Evolutionary conservation across 768 basidiomycete genomes (phyloP), one percentile per base, ranked within the genome.

Genomic region (Leccinum uliginosum): DNA sequence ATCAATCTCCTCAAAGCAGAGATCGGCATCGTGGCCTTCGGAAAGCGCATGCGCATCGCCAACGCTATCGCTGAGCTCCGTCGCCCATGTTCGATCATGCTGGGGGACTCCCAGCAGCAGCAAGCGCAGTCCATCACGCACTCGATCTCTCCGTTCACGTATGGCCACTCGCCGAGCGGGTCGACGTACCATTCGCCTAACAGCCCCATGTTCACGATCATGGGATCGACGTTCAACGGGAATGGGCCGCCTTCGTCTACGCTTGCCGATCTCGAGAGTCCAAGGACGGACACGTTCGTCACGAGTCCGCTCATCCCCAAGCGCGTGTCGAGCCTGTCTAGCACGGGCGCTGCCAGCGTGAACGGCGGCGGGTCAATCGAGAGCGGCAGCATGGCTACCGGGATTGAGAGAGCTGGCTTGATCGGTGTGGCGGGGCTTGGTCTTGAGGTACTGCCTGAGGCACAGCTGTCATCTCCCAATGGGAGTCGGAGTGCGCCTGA

Each of bases 11-110:
- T 99, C 64, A 98, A 98, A 75, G 79, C 76, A 10, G 95, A 98
- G 75, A 87, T 99, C 53, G 97, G 94, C 23, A 93, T 99, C 61
- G 76, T 81, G 65, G 93, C 93, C 4, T 97, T 96, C 63, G 97
- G 97, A 12, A 97, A 97, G 69, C 91, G 97, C 17, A 80, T 92
- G 71, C 86, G 92, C 54, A 94, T 99, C 55, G 87, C 90, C 24
- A 94, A 96, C 62, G 93, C 93, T 24, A 97, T 99, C 63, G 75
- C 82, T 5, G 95, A 99, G 55, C 82, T 99, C 6, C 85, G 87
- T 24, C 82, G 85, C 3, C 86, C 89, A 0, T 83, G 86, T 0
- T 83, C 85, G 0, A 74, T 89, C 48, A 63, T 78, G 23, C 83
- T 86, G 50, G 78, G 80, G 0, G 80, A 83, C 34, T 74, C 74